These are phyloP conservation scores for Emergomyces orientalis DNA, from an alignment of 2,329 filamentous ascomycete species.

Conservation along the genomic window DNA sequence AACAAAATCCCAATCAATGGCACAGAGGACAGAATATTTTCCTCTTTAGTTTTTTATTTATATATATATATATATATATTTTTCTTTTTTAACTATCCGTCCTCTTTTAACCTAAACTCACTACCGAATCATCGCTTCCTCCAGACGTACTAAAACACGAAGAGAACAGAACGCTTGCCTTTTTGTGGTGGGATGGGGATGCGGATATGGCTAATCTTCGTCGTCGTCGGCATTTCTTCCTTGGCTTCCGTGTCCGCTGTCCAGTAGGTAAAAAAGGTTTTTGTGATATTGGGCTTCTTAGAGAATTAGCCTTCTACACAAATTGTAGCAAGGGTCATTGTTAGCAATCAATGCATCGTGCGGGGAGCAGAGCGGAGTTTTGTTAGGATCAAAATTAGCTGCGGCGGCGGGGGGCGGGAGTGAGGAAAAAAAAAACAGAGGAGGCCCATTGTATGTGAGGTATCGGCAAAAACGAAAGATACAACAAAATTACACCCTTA, in stretches of 20 bases:
- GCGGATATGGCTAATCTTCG: background rate
- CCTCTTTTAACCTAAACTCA: background rate
- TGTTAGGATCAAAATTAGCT: background rate
- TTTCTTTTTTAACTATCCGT: no score
- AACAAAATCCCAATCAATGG: background rate
- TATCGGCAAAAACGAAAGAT: background rate
- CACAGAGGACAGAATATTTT: background rate
- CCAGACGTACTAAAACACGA: background rate
- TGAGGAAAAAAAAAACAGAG: background rate
- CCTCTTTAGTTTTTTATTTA: no score
- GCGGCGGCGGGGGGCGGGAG: no score
- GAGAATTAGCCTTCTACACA: no score
- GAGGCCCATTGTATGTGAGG: background rate
- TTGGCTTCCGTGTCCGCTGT: background rate
- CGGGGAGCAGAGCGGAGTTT: background rate
- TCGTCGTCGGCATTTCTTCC: background rate
- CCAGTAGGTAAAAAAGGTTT: no score
- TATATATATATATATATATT: no score
- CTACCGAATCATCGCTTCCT: background rate
- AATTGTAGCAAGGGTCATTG: no score
- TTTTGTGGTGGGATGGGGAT: background rate
- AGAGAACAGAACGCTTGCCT: background rate
- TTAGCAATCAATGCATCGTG: background rate
- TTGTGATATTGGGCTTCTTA: no score
- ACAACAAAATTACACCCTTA: background rate